Conservation (phyloP, 1,284 basidiomycete genomes). For the Cryptococcus amylolentus region DNA sequence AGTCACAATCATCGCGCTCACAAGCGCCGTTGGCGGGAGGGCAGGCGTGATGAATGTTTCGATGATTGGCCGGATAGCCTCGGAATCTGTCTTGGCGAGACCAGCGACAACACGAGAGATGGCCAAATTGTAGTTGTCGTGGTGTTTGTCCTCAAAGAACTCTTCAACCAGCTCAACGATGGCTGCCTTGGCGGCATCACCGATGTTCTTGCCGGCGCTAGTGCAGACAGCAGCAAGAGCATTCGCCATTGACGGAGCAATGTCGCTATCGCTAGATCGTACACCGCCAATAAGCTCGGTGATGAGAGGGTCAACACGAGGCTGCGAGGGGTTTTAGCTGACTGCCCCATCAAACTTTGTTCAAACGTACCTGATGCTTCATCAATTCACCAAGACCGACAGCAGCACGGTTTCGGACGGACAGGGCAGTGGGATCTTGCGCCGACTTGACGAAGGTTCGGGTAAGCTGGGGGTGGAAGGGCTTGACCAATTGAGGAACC, state of each 20-base stretch:
- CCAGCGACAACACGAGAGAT: constrained; percentile 66
- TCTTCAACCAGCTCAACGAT: constrained; percentile 74
- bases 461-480: constrained; percentile 98
- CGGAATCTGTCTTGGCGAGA: constrained; percentile 60
- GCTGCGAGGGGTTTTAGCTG: constrained; percentile 50
- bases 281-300: constrained; percentile 66
- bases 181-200: constrained; percentile 67
- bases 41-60: constrained; percentile 51
- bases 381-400: constrained; percentile 87
- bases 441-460: constrained; percentile 94
- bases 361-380: constrained; percentile 74
- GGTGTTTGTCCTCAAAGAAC: constrained; percentile 68
- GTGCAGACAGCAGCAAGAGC: constrained; percentile 75
- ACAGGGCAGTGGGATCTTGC: constrained; percentile 71
- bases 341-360: background rate
- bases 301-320: constrained; percentile 63
- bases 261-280: constrained; percentile 63
- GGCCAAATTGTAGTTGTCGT: constrained; percentile 70
- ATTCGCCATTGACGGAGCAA: constrained; percentile 69
- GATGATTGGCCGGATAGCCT: constrained; percentile 65
- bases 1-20: constrained; percentile 63
- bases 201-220: constrained; percentile 70
- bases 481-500: constrained; percentile 86
- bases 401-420: constrained; percentile 77
- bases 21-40: constrained; percentile 45